Evolutionary conservation across 2,329 filamentous ascomycete species (phyloP), one percentile per base, ranked within the genome.

Genomic region (Diplodia intermedia): DNA sequence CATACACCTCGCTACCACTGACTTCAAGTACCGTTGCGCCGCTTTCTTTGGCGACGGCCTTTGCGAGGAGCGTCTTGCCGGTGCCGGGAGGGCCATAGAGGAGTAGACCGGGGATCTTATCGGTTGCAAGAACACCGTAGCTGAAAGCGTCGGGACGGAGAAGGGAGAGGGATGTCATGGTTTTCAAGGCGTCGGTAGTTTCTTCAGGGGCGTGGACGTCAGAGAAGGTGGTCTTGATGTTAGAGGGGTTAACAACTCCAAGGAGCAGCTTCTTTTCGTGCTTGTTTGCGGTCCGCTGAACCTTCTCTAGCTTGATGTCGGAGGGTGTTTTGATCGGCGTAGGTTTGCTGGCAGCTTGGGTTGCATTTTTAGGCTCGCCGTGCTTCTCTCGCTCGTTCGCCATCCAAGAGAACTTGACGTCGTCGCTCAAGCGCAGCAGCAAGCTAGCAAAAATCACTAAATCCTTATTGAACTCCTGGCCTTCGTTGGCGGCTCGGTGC

Each of bases 141-240:
- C 89, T 90, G 80, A 98, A 99, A n/a, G 94, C 94, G 70, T 98
- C 94, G 0, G 95, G 95, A 0, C 94, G 89, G 62, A 92, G 84
- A 5, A 99, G 84, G 0, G 94, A 95, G 20, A 99, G 83, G 0
- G 92, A 92, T 0, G 95, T 99, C 62, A 98, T 85, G 5, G 93
- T 92, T 77, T 94, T 93, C 66, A 99, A 85, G 1, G 94, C 91
- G 26, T 95, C 92, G 36, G 96, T 91, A 2, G 93, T 97, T 69
- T 94, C 92, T 0, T 85, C 80, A 0, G 93, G 89, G 1, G 90
- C 93, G 73, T 97, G 92, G 23, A 99, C 91, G 76, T 97, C 91
- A 29, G 87, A 85, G 76, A 98, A 99, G 0, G 92, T 96, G 0
- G 92, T 96, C 70, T 89, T 89, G 71, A 99, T 92, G 73, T 91